Evolutionary conservation across 2,329 filamentous ascomycete genomes (phyloP).

Genomic region (Leptographium lundbergii): DNA sequence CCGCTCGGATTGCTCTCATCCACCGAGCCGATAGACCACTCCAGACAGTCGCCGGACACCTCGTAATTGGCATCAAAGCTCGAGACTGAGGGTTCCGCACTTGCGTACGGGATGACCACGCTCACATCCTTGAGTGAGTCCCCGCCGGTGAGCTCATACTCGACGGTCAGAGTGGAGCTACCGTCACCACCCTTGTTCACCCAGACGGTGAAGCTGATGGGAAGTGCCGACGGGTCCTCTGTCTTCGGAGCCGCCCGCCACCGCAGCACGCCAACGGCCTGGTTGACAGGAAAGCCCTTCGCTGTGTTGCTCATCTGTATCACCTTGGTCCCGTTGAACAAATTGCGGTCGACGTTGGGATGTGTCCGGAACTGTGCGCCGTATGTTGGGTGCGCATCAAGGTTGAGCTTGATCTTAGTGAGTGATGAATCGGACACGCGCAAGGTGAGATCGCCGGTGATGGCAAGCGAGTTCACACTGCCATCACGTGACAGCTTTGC

Average conservation of each 20-base stretch:
- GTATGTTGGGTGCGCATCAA: constrained; percentile 63
- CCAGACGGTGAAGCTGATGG: constrained; percentile 96
- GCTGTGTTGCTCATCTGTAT: constrained; percentile 84
- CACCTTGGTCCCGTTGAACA: constrained; percentile 69
- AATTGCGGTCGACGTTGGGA: constrained; percentile 83
- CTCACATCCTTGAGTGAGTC: constrained; percentile 72
- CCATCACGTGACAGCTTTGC: constrained; percentile 85
- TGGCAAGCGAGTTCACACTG: constrained; percentile 68
- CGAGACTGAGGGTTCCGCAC: constrained; percentile 74
- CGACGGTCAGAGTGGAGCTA: constrained; percentile 82
- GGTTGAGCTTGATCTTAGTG: constrained; percentile 80
- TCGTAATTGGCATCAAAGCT: constrained; percentile 94
- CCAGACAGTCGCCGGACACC: constrained; percentile 80
- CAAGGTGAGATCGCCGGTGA: constrained; percentile 86
- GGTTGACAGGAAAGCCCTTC: constrained; percentile 89
- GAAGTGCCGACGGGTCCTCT: constrained; percentile 69
- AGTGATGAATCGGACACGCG: constrained; percentile 79
- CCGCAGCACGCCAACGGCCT: constrained; percentile 80
- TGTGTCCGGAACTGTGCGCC: constrained; percentile 90
- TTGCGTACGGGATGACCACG: constrained; percentile 76
- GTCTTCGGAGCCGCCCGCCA: constrained; percentile 79
- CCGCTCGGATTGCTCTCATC: constrained; percentile 73
- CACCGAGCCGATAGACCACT: constrained; percentile 85
- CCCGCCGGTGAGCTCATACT: constrained; percentile 82
- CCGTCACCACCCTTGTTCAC: constrained; percentile 74